Conservation (phyloP, 345 rosid genomes). For the Lagerstroemia speciosa region DNA sequence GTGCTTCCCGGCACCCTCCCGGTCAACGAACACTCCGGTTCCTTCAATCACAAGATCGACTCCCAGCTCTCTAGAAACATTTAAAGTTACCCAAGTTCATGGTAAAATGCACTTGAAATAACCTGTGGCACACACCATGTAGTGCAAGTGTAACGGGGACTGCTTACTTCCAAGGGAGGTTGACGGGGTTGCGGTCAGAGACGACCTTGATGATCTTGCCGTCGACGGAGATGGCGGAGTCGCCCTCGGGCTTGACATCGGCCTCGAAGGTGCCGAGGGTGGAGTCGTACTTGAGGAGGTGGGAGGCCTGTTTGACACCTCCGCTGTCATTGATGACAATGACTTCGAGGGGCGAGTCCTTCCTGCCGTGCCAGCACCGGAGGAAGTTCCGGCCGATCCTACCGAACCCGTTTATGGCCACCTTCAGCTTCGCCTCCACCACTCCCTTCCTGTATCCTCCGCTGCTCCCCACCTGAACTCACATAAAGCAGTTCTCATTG, state of each 20-base stretch:
- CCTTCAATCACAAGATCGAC: conserved; percentile 92
- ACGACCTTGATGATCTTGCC: conserved; percentile 94
- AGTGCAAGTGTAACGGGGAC: no score
- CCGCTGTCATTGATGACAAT: conserved; percentile 91
- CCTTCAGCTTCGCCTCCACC: conserved; percentile 74
- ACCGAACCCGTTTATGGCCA: conserved; percentile 90
- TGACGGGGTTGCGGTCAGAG: conserved; percentile 60
- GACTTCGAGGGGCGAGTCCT: conserved; percentile 81
- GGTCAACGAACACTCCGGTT: conserved; percentile 93
- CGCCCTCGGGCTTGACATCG: conserved; percentile 82
- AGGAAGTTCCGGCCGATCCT: conserved; percentile 93
- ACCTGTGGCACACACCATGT: no score
- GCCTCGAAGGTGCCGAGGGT: conserved; percentile 92
- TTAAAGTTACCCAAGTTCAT: neutral
- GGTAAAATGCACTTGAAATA: neutral
- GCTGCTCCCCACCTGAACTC: conserved; percentile 41
- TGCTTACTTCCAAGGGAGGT: conserved; percentile 93
- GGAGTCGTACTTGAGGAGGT: conserved; percentile 94
- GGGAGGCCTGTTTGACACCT: conserved; percentile 92
- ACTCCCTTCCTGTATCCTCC: conserved; percentile 67
- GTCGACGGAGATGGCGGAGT: conserved; percentile 79
- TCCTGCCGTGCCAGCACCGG: conserved; percentile 95
- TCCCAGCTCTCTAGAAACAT: conserved; percentile 51
- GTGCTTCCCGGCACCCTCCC: conserved; percentile 96
- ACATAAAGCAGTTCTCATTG: no score